A percentile compares a stretch with the other conserved stretches of the same genome.
phyloP scores from a whole-genome alignment of 495 filamentous ascomycete genomes.

The Penicillium bovifimosum region DNA sequence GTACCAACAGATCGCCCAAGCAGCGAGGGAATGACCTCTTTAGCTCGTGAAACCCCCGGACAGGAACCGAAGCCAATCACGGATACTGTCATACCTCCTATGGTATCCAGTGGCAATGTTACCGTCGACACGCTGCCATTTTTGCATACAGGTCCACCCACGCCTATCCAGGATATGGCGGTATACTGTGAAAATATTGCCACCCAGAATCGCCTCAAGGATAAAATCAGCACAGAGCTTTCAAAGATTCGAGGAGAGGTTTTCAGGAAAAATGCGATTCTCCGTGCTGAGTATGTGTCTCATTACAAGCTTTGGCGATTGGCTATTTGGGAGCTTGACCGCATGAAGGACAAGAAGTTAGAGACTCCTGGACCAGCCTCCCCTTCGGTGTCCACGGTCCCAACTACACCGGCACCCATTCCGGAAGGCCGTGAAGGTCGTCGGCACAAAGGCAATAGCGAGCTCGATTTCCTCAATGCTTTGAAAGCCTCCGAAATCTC shows the following conservation, averaged over 20 bases:
- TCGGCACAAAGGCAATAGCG: slow-evolving; percentile 59
- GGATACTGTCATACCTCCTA: slow-evolving; percentile 9
- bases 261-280: slow-evolving; percentile 36
- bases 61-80: slow-evolving; percentile 5
- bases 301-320: slow-evolving; percentile 47
- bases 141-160: slow-evolving; percentile 41
- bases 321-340: slow-evolving; percentile 53
- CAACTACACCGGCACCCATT: slow-evolving; percentile 37
- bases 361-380: slow-evolving; percentile 47
- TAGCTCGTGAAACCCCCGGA: slow-evolving; percentile 5
- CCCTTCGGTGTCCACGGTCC: slow-evolving; percentile 36
- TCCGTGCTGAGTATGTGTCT: slow-evolving; percentile 37
- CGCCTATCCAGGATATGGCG: slow-evolving; percentile 47
- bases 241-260: slow-evolving; percentile 38
- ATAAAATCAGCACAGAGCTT: slow-evolving; percentile 31
- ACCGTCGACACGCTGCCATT: slow-evolving; percentile 45
- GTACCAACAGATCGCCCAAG: neutral
- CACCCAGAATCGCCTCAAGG: slow-evolving; percentile 32
- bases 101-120: slow-evolving; percentile 10
- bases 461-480: slow-evolving; percentile 71
- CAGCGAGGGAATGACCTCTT: slow-evolving; percentile 13
- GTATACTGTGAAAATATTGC: slow-evolving; percentile 39
- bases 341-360: slow-evolving; percentile 50
- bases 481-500: slow-evolving; percentile 72
- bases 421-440: slow-evolving; percentile 56